Base-by-base conservation (phyloP, 2,329 filamentous ascomycete genomes). In the Orbilia javanica region DNA sequence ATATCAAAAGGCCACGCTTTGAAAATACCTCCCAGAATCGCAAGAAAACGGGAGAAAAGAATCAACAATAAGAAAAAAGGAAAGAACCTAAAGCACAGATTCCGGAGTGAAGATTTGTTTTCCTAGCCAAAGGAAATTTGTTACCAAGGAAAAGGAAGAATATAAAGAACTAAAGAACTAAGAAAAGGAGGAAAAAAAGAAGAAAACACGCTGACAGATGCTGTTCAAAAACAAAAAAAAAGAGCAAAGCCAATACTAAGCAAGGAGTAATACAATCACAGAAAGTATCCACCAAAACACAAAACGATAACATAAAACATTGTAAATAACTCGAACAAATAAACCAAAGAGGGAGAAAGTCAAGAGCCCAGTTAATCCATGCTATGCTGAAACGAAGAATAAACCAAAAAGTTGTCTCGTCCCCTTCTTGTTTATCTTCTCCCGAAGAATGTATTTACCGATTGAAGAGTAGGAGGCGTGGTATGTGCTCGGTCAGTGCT, bases 241-340 rank as follows among this genome's bases (percentile, higher is more conserved):
- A 13, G 11, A 50, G 48, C 10, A 55, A 57, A 46, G 18, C 42
- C 15, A 60, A 39, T 13, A 57, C n/a, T 4, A 72, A 60, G 42
- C 60, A 63, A 42, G 46, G 73, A 72, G 75, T 69, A 73, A 79
- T 79, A 79, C 68, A 65, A 70, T 74, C 70, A 31, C 75, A 73
- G 74, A 78, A 62, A 74, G 75, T 73, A 71, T 73, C 27, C 63
- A 66, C 64, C 68, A 62, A 36, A 66, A 67, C 36, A 18, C 57
- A 53, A 63, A 48, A 60, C n/a, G 11, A 39, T 15, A 67, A 20
- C 52, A 64, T 63, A 55, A 72, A 50, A 73, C 25, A 52, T 55
- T 46, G 27, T 27, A 66, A n/a, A 57, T 44, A 65, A 39, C 34
- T 55, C 34, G 34, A 55, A 36, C 25, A 46, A 65, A 62, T 52